phyloP scores from a whole-genome alignment of 257 asterid species.

The Linaria vulgaris region DNA sequence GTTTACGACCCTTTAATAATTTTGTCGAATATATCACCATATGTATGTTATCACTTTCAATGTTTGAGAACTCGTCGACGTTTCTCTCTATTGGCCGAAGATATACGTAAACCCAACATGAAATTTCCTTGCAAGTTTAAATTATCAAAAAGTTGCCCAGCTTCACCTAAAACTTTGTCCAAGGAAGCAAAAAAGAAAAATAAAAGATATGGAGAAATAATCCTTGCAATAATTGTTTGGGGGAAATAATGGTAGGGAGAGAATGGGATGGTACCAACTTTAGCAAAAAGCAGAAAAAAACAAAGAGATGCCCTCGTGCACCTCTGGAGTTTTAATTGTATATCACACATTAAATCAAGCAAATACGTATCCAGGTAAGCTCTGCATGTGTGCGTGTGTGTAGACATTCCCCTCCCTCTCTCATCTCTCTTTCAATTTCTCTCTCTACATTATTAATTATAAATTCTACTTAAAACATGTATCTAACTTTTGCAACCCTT shows the following conservation, averaged over 20 bases:
- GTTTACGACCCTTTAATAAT: conserved; percentile 19
- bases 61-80: too few relatives aligned
- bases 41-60: conserved; percentile 13
- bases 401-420: conserved; percentile 46
- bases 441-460: conserved; percentile 32
- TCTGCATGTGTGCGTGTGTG: conserved; percentile 70
- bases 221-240: conserved; percentile 34
- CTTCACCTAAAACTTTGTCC: too few relatives aligned
- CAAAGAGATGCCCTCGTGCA: conserved; percentile 89
- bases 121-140: too few relatives aligned
- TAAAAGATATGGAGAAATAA: conserved; percentile 6
- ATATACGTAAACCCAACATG: too few relatives aligned
- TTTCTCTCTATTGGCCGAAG: too few relatives aligned
- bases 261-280: conserved; percentile 37
- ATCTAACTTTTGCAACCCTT: conserved; percentile 39
- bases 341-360: conserved; percentile 68
- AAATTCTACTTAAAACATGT: background rate
- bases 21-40: conserved; percentile 25
- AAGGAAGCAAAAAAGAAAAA: too few relatives aligned
- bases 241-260: conserved; percentile 39
- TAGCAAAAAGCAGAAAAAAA: conserved; percentile 47
- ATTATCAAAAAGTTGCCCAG: too few relatives aligned
- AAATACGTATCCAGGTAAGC: conserved; percentile 38
- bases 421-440: background rate
- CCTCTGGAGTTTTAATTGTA: conserved; percentile 55